A percentile compares a stretch with the other conserved stretches of the same genome.
These are phyloP conservation scores for Alnus rubra DNA, from an alignment of 306 rosid species.

Conservation along the genomic window DNA sequence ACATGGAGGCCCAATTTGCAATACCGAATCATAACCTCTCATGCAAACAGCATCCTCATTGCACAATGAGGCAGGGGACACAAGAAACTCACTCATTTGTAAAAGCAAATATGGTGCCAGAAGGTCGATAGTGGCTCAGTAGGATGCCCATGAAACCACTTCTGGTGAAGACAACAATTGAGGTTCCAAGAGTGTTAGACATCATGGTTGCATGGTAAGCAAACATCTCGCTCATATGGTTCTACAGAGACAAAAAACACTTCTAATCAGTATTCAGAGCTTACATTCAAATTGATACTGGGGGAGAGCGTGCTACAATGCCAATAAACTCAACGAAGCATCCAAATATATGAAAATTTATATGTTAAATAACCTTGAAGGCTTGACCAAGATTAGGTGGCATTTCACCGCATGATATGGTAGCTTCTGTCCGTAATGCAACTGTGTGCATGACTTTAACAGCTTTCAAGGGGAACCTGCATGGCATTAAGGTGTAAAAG, in stretches of 20 bases:
- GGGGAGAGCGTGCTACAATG: background rate
- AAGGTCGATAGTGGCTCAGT: slow-evolving; percentile 88
- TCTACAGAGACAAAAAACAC: slow-evolving; percentile 44
- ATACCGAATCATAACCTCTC: background rate
- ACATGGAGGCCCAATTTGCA: background rate
- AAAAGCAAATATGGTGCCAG: slow-evolving; percentile 88
- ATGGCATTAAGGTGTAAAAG: slow-evolving; percentile 6
- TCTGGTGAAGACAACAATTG: slow-evolving; percentile 89
- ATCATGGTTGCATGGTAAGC: slow-evolving; percentile 99
- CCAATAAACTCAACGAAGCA: background rate
- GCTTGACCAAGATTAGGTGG: slow-evolving; percentile 88
- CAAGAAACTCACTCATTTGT: slow-evolving; percentile 80
- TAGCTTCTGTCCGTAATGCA: slow-evolving; percentile 90
- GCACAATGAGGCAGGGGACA: background rate
- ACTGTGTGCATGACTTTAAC: slow-evolving; percentile 99
- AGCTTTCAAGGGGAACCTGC: slow-evolving; percentile 89
- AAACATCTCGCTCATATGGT: slow-evolving; percentile 99
- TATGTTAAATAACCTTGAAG: slow-evolving; percentile 63
- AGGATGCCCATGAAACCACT: slow-evolving; percentile 93
- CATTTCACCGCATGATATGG: slow-evolving; percentile 70
- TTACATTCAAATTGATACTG: slow-evolving; percentile 6
- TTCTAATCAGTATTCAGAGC: slow-evolving; percentile 4
- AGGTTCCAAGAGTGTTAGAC: slow-evolving; percentile 98
- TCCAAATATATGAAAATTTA: background rate
- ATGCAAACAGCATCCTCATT: background rate